Conservation (phyloP, 2,329 filamentous ascomycete species). For the Decorospora gaudefroyi region DNA sequence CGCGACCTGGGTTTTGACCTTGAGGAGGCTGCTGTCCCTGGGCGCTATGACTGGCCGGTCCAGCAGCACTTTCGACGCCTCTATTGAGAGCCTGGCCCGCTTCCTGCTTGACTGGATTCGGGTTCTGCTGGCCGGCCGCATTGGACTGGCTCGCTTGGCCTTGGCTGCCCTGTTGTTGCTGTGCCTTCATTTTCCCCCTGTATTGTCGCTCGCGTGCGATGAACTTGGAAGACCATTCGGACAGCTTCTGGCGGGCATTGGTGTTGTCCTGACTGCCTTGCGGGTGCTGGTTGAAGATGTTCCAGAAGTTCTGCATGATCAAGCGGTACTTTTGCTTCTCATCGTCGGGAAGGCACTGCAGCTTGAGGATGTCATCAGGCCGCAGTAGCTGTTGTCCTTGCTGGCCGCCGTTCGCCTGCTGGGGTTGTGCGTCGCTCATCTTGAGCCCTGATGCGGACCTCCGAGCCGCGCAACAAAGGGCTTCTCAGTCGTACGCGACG, state of each 20-base stretch:
- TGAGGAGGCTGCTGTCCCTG: constrained; percentile 22
- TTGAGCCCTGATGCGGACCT: constrained; percentile 22
- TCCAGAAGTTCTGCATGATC: constrained; percentile 60
- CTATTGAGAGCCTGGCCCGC: constrained; percentile 13
- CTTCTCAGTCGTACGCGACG: not conserved
- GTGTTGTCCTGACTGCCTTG: constrained; percentile 56
- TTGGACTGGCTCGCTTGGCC: constrained; percentile 29
- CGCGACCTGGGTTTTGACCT: constrained; percentile 12
- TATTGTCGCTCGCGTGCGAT: constrained; percentile 56
- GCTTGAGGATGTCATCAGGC: constrained; percentile 43
- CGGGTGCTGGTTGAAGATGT: constrained; percentile 55
- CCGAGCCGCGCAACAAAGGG: constrained; percentile 12
- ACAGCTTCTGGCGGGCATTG: constrained; percentile 56
- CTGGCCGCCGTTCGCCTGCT: constrained; percentile 31
- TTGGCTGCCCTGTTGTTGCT: constrained; percentile 24
- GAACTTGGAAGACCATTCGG: constrained; percentile 56
- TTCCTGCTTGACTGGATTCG: constrained; percentile 32
- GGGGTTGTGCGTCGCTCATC: constrained; percentile 45
- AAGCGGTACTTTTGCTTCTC: constrained; percentile 61
- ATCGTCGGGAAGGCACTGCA: constrained; percentile 53
- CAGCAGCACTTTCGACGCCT: constrained; percentile 8
- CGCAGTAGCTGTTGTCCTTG: constrained; percentile 36
- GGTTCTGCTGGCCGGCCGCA: constrained; percentile 39
- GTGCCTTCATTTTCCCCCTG: constrained; percentile 46
- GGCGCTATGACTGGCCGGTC: constrained; percentile 10